Evolutionary conservation across 2,329 filamentous ascomycete species (phyloP).

Genomic region (Annulohypoxylon truncatum): DNA sequence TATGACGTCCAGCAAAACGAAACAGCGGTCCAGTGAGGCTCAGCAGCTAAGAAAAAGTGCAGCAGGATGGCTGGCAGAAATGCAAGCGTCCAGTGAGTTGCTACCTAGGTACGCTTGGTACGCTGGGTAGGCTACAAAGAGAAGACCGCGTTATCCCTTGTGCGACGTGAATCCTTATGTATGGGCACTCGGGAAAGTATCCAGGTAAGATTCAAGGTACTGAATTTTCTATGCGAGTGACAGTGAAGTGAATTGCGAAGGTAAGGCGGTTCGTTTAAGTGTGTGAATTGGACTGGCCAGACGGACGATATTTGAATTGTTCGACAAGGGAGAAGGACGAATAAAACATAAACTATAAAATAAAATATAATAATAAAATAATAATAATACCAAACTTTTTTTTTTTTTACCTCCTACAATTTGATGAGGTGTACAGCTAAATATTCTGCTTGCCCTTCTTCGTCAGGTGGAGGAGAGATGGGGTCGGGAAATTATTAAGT

Average conservation of each 20-base stretch:
- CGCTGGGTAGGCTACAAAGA: conserved; percentile 19
- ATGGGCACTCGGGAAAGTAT: background rate
- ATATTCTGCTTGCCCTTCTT: conserved; percentile 27
- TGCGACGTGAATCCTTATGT: conserved; percentile 38
- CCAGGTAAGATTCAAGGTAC: background rate
- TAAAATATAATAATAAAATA: conserved; percentile 23
- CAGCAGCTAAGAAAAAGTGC: conserved; percentile 28
- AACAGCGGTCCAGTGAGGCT: conserved; percentile 31
- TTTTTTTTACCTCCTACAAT: conserved; percentile 29
- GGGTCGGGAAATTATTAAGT: conserved; percentile 49
- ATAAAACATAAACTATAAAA: conserved; percentile 25
- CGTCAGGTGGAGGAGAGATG: conserved; percentile 43
- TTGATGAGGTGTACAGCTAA: conserved; percentile 41
- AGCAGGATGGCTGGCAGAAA: conserved; percentile 20
- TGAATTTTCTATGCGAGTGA: conserved; percentile 1
- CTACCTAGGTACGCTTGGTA: conserved; percentile 21
- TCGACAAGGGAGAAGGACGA: conserved; percentile 13
- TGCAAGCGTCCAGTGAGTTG: conserved; percentile 24
- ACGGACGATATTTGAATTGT: conserved; percentile 23
- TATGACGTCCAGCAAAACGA: conserved; percentile 33
- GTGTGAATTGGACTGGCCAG: conserved; percentile 24
- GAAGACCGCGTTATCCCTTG: conserved; percentile 29
- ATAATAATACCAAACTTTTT: conserved; percentile 32
- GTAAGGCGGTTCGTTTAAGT: background rate
- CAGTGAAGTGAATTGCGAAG: conserved; percentile 1